Evolutionary conservation across 2,329 filamentous ascomycete species (phyloP), one percentile per base, ranked within the genome.

Genomic region (Botrytis tulipae): DNA sequence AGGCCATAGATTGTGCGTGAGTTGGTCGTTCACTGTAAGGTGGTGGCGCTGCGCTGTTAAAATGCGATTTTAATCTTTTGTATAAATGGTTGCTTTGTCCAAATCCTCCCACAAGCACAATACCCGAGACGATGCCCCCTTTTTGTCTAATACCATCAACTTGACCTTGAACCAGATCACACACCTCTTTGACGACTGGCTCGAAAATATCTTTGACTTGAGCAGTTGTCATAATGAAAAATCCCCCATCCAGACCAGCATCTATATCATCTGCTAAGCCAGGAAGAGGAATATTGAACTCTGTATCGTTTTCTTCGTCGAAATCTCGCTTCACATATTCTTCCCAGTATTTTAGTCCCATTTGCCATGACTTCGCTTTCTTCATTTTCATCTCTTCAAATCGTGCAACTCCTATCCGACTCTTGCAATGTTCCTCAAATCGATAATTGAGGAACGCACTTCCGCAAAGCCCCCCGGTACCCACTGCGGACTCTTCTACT

Each of bases 251-350:
- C 14, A 95, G 83, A 0, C 92, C 91, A 25, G 88, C 91, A 68
- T 91, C 90, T 82, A 93, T 91, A 74, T 95, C 91, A 78, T 95
- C 92, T 0, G 92, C 87, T 3, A 94, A 83, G 1, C 92, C 92
- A 1, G 92, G 92, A 76, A 95, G 93, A 85, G 92, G 92, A 6
- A 95, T 88, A 73, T 94, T 94, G 74, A 94, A 88, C 80, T 95
- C 92, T 68, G 90, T 87, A 76, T 92, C 89, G 79, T 94, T 92
- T 65, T 93, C 91, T 78, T 93, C 91, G 80, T 93, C 91, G 80
- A 95, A 95, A 79, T 94, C 94, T 22, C 93, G 87, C 83, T 95
- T 95, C 22, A 95, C 92, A 80, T 93, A 94, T 80, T 95, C 92
- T 78, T 95, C 93, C 81, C 94, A 95, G 79, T 94, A 94, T 72